These are phyloP conservation scores for Umbelopsis ramanniana DNA, from an alignment of 192 early-diverging fungal species.

Conservation along the genomic window DNA sequence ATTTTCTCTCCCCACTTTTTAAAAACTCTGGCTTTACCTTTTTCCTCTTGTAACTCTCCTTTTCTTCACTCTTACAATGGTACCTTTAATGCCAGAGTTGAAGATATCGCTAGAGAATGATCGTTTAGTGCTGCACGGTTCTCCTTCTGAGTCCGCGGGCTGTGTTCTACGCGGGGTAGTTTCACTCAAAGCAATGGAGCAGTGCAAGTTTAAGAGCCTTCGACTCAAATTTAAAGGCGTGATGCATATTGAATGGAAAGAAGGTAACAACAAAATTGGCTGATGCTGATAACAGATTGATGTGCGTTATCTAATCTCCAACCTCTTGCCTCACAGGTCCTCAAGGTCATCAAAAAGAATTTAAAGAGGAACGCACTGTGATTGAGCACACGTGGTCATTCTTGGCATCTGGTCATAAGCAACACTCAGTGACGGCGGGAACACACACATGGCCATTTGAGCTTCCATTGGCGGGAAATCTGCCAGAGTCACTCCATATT, in stretches of 20 bases:
- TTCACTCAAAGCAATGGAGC: slow-evolving; percentile 46
- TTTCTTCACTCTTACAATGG: neutral
- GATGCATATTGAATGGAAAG: slow-evolving; percentile 50
- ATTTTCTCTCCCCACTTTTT: neutral
- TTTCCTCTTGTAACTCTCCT: slow-evolving; percentile 5
- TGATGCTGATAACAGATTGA: neutral
- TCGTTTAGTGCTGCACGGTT: slow-evolving; percentile 39
- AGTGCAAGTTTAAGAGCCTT: slow-evolving; percentile 50
- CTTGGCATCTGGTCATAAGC: slow-evolving; percentile 41
- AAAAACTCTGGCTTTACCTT: neutral
- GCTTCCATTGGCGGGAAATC: slow-evolving; percentile 51
- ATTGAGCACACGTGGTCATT: slow-evolving; percentile 58
- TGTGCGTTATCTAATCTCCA: too few species aligned
- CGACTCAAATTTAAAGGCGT: slow-evolving; percentile 52
- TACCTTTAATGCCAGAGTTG: slow-evolving; percentile 22
- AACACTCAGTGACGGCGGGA: slow-evolving; percentile 34
- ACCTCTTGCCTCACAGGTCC: neutral
- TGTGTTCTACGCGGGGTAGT: slow-evolving; percentile 57
- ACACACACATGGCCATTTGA: slow-evolving; percentile 55
- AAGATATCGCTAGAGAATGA: slow-evolving; percentile 38
- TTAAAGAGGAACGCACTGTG: slow-evolving; percentile 41
- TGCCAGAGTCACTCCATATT: slow-evolving; percentile 59
- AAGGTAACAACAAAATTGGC: slow-evolving; percentile 24
- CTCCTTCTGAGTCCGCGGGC: slow-evolving; percentile 38
- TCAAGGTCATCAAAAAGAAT: slow-evolving; percentile 24